phyloP scores from a whole-genome alignment of 2,329 filamentous ascomycete genomes.

The Aaosphaeria arxii region DNA sequence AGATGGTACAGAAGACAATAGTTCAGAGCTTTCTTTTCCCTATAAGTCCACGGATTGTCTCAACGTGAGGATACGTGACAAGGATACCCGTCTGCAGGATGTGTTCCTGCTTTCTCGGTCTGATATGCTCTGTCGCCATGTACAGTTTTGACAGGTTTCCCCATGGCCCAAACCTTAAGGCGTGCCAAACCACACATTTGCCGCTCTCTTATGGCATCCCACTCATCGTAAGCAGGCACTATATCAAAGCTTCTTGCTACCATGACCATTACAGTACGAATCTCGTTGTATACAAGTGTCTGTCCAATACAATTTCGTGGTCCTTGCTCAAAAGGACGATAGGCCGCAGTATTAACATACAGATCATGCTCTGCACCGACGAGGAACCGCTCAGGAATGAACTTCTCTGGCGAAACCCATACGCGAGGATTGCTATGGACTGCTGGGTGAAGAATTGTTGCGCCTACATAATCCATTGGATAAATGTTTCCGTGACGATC shows the following conservation, averaged over 20 bases:
- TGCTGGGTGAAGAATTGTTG: constrained; percentile 1
- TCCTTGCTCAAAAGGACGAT: constrained; percentile 52
- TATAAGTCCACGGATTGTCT: too few relatives aligned
- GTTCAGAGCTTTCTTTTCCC: too few relatives aligned
- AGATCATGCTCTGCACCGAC: not conserved
- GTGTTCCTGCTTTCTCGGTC: constrained; percentile 11
- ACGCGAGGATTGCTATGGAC: constrained; percentile 4
- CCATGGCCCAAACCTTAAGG: not conserved
- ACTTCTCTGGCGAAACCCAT: constrained; percentile 7
- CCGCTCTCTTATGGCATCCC: not conserved
- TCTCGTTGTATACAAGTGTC: constrained; percentile 50
- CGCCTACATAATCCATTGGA: constrained; percentile 5
- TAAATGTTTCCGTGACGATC: constrained; percentile 3
- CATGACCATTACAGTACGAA: constrained; percentile 48
- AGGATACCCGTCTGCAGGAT: constrained; percentile 20
- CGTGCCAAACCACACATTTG: not conserved
- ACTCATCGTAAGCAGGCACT: constrained; percentile 4
- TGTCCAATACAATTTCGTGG: constrained; percentile 54
- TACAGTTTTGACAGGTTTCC: not conserved
- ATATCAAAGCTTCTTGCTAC: constrained; percentile 48
- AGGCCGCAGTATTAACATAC: constrained; percentile 39
- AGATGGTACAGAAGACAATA: too few relatives aligned
- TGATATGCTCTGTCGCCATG: constrained; percentile 11
- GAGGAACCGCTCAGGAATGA: constrained; percentile 14
- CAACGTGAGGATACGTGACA: constrained; percentile 29